Evolutionary conservation across 768 basidiomycete genomes (phyloP).

Genomic region (Termitomyces sp.): DNA sequence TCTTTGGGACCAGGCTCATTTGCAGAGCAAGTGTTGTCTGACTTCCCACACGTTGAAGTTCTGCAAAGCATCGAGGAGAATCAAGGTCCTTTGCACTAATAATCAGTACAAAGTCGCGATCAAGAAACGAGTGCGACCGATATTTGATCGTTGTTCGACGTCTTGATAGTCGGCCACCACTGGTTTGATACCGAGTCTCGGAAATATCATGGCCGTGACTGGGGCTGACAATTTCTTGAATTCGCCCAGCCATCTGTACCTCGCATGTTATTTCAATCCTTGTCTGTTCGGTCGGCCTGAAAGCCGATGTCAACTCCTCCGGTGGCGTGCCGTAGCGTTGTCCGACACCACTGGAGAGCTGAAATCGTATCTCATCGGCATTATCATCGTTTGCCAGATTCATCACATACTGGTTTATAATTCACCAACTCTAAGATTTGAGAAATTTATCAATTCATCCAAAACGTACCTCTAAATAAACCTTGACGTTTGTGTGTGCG

Average conservation of each 20-base stretch:
- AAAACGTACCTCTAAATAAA: constrained; percentile 40
- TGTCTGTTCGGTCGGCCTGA: constrained; percentile 25
- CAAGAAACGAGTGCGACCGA: constrained; percentile 39
- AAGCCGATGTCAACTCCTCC: constrained; percentile 28
- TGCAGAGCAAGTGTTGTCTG: constrained; percentile 44
- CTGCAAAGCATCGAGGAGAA: constrained; percentile 53
- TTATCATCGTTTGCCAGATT: constrained; percentile 49
- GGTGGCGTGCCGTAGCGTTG: constrained; percentile 50
- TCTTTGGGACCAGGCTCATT: constrained; percentile 52
- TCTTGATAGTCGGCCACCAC: constrained; percentile 29
- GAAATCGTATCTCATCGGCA: constrained; percentile 46
- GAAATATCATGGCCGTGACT: constrained; percentile 35
- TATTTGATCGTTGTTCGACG: constrained; percentile 37
- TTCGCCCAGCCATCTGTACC: constrained; percentile 46
- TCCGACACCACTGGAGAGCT: constrained; percentile 48
- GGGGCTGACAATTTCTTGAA: constrained; percentile 39
- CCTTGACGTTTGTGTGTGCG: constrained; percentile 33
- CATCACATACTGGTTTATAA: constrained; percentile 46
- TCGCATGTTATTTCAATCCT: constrained; percentile 38
- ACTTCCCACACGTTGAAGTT: constrained; percentile 28
- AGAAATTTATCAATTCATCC: neutral
- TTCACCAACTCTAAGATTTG: no score
- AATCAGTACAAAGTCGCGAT: constrained; percentile 47
- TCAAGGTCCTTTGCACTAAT: constrained; percentile 49
- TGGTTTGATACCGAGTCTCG: constrained; percentile 30